Base-by-base conservation (phyloP, 257 asterid species). In the Ocimum tenuiflorum region DNA sequence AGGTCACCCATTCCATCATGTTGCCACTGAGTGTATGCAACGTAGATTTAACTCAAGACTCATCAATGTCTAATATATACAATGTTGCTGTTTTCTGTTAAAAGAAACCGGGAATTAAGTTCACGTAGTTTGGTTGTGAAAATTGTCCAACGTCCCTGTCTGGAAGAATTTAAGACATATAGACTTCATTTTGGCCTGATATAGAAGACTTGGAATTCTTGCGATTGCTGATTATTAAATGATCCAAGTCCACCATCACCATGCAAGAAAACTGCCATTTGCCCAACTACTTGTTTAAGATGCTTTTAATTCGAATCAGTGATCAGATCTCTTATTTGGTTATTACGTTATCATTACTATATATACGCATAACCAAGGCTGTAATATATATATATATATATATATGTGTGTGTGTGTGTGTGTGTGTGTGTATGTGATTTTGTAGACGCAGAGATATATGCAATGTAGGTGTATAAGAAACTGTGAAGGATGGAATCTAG, bases 171-270 rank as follows among this genome's bases (percentile, higher is more conserved):
- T 50, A 41, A 2, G 68, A 35, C 63, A n/a, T 11, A 38, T 31
- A 22, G 31, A 36, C 12, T 48, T 52, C 60, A 1, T 4, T 4
- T 27, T 70, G 56, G 71, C 69, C 75, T 19, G 38, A 15, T 5
- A 63, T 57, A 33, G 73, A 20, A 64, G 75, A 69, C 60, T 56
- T 63, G 2, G 53, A 70, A 29, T 69, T 31, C 6, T 31, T 33
- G 19, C 7, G 14, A 45, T 52, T 20, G 17, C 17, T 60, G 35
- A n/a, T n/a, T n/a, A 61, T 29, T 68, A 43, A 45, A 36, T 13
- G 17, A 4, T 74, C 33, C 52, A 68, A 45, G 55, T 62, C 71
- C 31, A 45, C 63, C 62, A 64, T 41, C 31, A 45, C 63, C 62
- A 64, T 41, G 68, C 69, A 18, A 59, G 14, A 67, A 65, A 65